Evolutionary conservation across 257 asterid genomes (phyloP).

Genomic region (Solanum pimpinellifolium): DNA sequence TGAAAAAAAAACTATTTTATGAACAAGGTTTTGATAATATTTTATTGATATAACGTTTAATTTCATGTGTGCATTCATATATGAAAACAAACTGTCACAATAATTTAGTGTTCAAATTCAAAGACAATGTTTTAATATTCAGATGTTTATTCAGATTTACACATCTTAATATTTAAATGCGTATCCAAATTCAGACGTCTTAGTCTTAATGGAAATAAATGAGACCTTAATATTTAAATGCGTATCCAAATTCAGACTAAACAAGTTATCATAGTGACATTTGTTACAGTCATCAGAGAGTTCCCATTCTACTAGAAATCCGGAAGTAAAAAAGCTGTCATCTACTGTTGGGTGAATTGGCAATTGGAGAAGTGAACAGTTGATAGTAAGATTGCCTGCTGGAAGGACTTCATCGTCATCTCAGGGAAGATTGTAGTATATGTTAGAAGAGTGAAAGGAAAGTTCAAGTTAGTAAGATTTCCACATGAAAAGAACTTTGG

Average conservation of each 20-base stretch:
- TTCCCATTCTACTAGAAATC: not conserved
- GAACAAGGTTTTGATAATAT: too few relatives aligned
- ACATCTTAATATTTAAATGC: too few relatives aligned
- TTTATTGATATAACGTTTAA: too few relatives aligned
- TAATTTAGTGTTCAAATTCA: too few relatives aligned
- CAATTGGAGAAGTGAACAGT: not conserved
- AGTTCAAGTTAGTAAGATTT: not conserved
- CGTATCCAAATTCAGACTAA: not conserved
- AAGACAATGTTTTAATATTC: too few relatives aligned
- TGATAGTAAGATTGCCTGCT: not conserved
- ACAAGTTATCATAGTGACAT: not conserved
- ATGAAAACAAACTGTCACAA: too few relatives aligned
- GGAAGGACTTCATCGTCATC: not conserved
- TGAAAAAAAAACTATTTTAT: too few relatives aligned
- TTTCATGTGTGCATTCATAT: too few relatives aligned
- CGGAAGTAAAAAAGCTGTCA: not conserved
- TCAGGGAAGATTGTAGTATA: not conserved
- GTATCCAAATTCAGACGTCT: too few relatives aligned
- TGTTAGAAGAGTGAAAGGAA: not conserved
- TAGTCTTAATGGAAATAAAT: too few relatives aligned
- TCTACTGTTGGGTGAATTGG: not conserved
- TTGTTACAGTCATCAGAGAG: not conserved
- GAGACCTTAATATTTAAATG: too few relatives aligned
- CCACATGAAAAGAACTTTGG: not conserved
- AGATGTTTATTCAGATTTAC: too few relatives aligned